Percentiles rank a stretch among this genome's conserved stretches.
Evolutionary conservation across 257 asterid species (phyloP).

Genomic region (Salvia rosmarinus): DNA sequence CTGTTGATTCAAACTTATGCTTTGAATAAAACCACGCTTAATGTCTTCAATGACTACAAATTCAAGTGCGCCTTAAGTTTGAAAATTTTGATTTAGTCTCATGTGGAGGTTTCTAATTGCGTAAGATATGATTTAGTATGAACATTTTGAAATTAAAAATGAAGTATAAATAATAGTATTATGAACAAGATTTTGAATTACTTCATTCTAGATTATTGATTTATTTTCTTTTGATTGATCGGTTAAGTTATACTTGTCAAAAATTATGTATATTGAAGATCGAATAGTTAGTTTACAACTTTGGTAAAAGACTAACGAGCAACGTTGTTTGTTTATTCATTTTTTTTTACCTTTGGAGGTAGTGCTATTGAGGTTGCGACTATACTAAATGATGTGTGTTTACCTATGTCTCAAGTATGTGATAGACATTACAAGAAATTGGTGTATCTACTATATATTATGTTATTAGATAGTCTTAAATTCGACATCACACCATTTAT

Average conservation of each 20-base stretch:
- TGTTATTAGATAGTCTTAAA: no score
- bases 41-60: no score
- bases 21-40: not conserved
- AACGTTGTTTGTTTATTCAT: not conserved
- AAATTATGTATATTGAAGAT: constrained; percentile 91
- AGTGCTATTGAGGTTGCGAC: not conserved
- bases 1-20: no score
- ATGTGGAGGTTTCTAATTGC: not conserved
- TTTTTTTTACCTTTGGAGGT: not conserved
- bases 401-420: no score
- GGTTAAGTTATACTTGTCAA: constrained; percentile 46
- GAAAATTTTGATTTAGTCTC: not conserved
- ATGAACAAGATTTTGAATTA: not conserved
- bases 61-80: not conserved
- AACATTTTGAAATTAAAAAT: not conserved
- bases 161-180: not conserved
- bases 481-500: not conserved
- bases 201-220: constrained; percentile 3
- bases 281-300: constrained; percentile 84
- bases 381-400: no score
- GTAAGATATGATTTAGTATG: constrained; percentile 7
- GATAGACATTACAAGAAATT: no score
- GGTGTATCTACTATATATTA: no score
- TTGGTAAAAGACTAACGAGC: constrained; percentile 43
- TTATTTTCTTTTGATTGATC: not conserved